These are phyloP conservation scores for Fraxinus paxiana DNA, from an alignment of 305 asterid species.

Conservation along the genomic window DNA sequence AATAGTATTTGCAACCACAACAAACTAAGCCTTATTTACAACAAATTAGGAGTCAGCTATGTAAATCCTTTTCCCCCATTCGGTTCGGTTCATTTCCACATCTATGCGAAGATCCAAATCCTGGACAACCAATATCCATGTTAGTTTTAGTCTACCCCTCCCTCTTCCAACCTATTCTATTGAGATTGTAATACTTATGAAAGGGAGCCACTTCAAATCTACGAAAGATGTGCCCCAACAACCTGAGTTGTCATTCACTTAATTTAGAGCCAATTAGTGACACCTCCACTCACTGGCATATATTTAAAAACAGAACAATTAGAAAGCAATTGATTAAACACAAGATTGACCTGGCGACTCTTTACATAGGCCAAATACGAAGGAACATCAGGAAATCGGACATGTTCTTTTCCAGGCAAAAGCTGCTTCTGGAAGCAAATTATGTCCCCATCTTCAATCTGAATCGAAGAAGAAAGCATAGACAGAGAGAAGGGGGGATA, in stretches of 20 bases:
- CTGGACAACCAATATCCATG: not conserved
- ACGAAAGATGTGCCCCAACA: not conserved
- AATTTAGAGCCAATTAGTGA: not conserved
- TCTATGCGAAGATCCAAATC: not conserved
- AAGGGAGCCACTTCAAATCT: not conserved
- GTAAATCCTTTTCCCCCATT: not conserved
- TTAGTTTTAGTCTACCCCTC: not conserved
- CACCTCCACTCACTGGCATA: not conserved
- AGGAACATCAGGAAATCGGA: constrained; percentile 47
- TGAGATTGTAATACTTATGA: not conserved
- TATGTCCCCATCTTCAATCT: constrained; percentile 60
- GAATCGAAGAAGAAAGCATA: not conserved
- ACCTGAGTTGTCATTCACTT: not conserved
- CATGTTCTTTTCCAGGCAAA: constrained; percentile 32
- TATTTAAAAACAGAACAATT: not conserved
- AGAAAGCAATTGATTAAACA: not conserved
- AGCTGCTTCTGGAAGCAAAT: constrained; percentile 45
- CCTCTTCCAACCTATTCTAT: not conserved
- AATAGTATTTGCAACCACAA: not conserved
- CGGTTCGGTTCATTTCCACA: not conserved
- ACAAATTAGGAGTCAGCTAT: not conserved
- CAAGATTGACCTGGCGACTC: constrained; percentile 41
- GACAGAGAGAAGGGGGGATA: not conserved
- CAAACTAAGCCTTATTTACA: not conserved
- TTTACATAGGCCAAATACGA: constrained; percentile 49